phyloP scores from a whole-genome alignment of 1,139 yeast species.

The Candida mesenterica region DNA sequence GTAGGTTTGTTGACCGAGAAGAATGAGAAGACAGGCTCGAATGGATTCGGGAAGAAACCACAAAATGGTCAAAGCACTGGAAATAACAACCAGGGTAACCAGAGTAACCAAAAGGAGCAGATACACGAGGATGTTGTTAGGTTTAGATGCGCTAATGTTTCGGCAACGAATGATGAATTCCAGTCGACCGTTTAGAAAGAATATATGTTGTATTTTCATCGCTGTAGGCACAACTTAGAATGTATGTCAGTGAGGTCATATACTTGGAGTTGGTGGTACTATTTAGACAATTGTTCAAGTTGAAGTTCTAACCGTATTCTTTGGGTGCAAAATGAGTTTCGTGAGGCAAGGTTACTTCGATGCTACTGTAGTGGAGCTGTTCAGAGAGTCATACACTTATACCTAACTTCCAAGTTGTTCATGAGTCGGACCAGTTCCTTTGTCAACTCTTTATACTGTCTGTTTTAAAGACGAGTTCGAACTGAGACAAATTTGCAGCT shows the following conservation, averaged over 20 bases:
- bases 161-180: conserved; percentile 48
- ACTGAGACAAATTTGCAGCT: too few species aligned
- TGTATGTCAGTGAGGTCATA: not conserved
- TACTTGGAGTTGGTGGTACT: too few species aligned
- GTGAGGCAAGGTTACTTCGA: too few species aligned
- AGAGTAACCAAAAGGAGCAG: conserved; percentile 33
- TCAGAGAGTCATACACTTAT: too few species aligned
- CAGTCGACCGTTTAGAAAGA: conserved; percentile 29
- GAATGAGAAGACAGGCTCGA: conserved; percentile 80
- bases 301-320: too few species aligned
- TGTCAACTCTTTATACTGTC: too few species aligned
- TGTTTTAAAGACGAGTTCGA: too few species aligned
- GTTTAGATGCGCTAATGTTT: conserved; percentile 49
- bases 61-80: conserved; percentile 35
- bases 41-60: conserved; percentile 57
- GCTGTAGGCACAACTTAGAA: not conserved
- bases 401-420: too few species aligned
- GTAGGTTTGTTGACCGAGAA: conserved; percentile 77
- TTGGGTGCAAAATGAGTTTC: too few species aligned
- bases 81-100: conserved; percentile 20
- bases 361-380: too few species aligned
- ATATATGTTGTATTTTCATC: conserved; percentile 1
- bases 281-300: too few species aligned
- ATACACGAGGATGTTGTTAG: conserved; percentile 39
- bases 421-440: too few species aligned